Evolutionary conservation across 768 basidiomycete species (phyloP).

Genomic region (Kwoniella sp.): DNA sequence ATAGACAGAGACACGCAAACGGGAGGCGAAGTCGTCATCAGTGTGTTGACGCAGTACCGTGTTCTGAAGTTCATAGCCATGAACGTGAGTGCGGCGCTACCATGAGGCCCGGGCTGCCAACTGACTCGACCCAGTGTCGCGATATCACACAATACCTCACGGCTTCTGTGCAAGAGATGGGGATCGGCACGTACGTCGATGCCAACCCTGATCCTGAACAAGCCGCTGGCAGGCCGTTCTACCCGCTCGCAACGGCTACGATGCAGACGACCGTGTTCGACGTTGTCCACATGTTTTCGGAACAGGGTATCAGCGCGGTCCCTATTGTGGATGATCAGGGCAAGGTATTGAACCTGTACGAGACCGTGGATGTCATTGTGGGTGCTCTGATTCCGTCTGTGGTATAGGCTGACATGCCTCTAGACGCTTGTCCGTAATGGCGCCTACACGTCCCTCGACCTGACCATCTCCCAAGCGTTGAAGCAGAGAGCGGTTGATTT

Average conservation of each 20-base stretch:
- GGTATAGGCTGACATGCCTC: not conserved
- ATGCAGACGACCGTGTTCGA: slow-evolving; percentile 90
- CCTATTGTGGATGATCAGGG: slow-evolving; percentile 87
- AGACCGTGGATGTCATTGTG: slow-evolving; percentile 98
- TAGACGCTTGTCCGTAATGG: slow-evolving; percentile 92
- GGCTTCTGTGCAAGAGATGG: slow-evolving; percentile 54
- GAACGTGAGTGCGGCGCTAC: slow-evolving; percentile 78
- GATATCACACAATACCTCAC: slow-evolving; percentile 55
- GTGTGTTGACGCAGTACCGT: slow-evolving; percentile 93
- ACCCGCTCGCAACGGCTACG: slow-evolving; percentile 87
- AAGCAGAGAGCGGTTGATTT: slow-evolving; percentile 90
- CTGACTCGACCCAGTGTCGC: slow-evolving; percentile 70
- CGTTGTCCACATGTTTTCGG: slow-evolving; percentile 97
- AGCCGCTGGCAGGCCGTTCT: slow-evolving; percentile 60
- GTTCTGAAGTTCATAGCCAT: slow-evolving; percentile 97
- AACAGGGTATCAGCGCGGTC: slow-evolving; percentile 90
- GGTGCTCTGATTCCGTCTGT: slow-evolving; percentile 41
- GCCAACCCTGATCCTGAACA: slow-evolving; percentile 45
- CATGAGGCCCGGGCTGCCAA: too few species aligned
- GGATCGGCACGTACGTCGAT: slow-evolving; percentile 85
- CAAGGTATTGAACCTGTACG: slow-evolving; percentile 90
- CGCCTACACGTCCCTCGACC: slow-evolving; percentile 90
- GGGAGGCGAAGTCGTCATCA: slow-evolving; percentile 90
- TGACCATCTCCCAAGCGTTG: slow-evolving; percentile 87
- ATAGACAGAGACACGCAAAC: slow-evolving; percentile 91